phyloP scores from a whole-genome alignment of 2,329 filamentous ascomycete species.

The Grosmannia clavigera region DNA sequence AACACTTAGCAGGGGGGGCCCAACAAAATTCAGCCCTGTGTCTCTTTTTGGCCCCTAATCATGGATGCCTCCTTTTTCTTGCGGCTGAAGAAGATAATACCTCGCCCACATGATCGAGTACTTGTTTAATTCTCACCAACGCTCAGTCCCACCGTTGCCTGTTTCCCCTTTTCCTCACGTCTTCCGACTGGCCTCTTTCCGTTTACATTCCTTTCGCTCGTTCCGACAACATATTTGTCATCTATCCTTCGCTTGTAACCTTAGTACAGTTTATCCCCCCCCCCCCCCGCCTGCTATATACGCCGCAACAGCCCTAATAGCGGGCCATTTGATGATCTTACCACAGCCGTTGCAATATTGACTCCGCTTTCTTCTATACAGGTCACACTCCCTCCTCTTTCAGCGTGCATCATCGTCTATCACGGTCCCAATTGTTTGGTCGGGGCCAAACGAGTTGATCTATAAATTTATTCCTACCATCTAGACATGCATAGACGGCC shows the following conservation, averaged over 20 bases:
- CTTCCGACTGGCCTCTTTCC: not conserved
- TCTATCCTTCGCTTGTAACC: no score
- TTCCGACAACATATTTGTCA: no score
- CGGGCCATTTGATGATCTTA: not conserved
- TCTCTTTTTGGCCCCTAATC: not conserved
- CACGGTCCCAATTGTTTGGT: not conserved
- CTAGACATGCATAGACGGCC: slow-evolving; percentile 1
- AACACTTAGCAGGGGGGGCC: not conserved
- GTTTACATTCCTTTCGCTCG: no score
- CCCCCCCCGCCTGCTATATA: not conserved
- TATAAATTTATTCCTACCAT: not conserved
- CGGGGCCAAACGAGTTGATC: not conserved
- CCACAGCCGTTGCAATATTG: not conserved
- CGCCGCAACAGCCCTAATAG: not conserved
- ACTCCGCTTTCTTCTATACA: not conserved
- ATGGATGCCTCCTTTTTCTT: not conserved
- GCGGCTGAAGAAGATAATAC: not conserved
- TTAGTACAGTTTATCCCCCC: no score
- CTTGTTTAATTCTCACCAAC: not conserved
- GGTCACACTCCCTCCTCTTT: not conserved
- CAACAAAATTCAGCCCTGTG: not conserved
- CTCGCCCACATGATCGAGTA: not conserved
- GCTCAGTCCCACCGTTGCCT: not conserved
- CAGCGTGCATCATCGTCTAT: not conserved
- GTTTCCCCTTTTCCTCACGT: not conserved